A percentile compares a stretch with the other conserved stretches of the same genome.
These are phyloP conservation scores for Porodaedalea pini DNA, from an alignment of 1,284 basidiomycete genomes.

Conservation along the genomic window DNA sequence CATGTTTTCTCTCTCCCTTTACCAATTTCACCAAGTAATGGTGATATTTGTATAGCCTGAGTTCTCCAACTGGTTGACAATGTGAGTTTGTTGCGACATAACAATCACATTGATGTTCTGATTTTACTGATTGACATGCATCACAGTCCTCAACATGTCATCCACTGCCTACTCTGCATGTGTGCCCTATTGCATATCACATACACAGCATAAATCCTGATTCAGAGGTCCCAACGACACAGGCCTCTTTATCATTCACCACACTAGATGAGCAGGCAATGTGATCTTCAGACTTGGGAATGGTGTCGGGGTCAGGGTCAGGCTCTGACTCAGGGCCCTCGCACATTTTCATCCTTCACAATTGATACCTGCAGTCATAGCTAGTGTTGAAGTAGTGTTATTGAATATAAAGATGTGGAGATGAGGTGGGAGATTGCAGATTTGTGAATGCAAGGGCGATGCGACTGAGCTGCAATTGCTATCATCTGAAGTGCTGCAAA, in stretches of 20 bases:
- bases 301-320: too few relatives aligned
- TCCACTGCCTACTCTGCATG: slow-evolving; percentile 41
- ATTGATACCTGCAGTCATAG: not conserved
- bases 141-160: too few relatives aligned
- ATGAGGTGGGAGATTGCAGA: too few relatives aligned
- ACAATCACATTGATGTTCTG: too few relatives aligned
- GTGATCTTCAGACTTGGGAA: not conserved
- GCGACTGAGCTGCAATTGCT: too few relatives aligned
- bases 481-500: too few relatives aligned
- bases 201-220: slow-evolving; percentile 17
- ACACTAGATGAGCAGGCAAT: not conserved
- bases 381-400: too few relatives aligned
- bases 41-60: slow-evolving; percentile 4
- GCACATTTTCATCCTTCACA: not conserved
- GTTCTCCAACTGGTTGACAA: slow-evolving; percentile 40
- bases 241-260: not conserved
- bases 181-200: slow-evolving; percentile 40
- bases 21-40: not conserved
- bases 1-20: slow-evolving; percentile 20
- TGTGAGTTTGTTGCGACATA: too few relatives aligned
- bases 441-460: too few relatives aligned
- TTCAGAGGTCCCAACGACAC: not conserved
- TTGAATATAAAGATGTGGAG: too few relatives aligned
- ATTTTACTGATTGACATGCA: too few relatives aligned
- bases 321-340: too few relatives aligned